Percentiles rank a stretch among this genome's conserved stretches.
Evolutionary conservation across 176 grass and related monocot species (phyloP).

Genomic region (Puccinellia tenuiflora): DNA sequence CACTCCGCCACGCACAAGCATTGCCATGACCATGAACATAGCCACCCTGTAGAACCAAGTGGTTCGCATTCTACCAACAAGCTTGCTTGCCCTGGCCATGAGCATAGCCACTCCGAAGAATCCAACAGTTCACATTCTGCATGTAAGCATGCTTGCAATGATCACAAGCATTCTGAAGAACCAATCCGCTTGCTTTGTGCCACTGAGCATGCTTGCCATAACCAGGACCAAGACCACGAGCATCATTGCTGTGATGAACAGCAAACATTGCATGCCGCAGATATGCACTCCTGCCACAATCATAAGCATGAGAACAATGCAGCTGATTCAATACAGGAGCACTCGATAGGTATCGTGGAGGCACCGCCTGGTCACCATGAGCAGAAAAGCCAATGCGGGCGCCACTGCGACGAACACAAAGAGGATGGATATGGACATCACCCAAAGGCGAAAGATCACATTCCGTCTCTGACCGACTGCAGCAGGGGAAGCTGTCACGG

Average conservation of each 20-base stretch:
- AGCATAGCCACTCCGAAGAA: conserved; percentile 25
- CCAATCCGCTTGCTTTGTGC: not conserved
- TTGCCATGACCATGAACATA: conserved; percentile 35
- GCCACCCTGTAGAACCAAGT: not conserved
- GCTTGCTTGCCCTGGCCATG: conserved; percentile 19
- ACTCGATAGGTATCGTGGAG: conserved; percentile 16
- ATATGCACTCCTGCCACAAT: conserved; percentile 31
- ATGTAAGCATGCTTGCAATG: conserved; percentile 12
- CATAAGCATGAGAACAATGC: conserved; percentile 26
- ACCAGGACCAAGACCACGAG: conserved; percentile 24
- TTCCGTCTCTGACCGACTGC: not conserved
- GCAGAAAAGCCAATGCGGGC: conserved; percentile 1
- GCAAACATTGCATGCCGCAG: not conserved
- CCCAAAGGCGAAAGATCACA: not conserved
- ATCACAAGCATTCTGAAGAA: conserved; percentile 20
- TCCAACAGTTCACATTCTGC: not conserved
- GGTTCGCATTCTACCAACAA: not conserved
- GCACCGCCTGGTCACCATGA: conserved; percentile 10
- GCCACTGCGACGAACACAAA: conserved; percentile 7
- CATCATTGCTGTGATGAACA: conserved; percentile 38
- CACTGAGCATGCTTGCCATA: conserved; percentile 25
- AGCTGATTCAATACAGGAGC: conserved; percentile 30
- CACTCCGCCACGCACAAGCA: not conserved
- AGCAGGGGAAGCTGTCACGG: conserved; percentile 23
- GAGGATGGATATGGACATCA: not conserved